Evolutionary conservation across 1,139 yeast genomes (phyloP).

Genomic region (Ashbya aceris): DNA sequence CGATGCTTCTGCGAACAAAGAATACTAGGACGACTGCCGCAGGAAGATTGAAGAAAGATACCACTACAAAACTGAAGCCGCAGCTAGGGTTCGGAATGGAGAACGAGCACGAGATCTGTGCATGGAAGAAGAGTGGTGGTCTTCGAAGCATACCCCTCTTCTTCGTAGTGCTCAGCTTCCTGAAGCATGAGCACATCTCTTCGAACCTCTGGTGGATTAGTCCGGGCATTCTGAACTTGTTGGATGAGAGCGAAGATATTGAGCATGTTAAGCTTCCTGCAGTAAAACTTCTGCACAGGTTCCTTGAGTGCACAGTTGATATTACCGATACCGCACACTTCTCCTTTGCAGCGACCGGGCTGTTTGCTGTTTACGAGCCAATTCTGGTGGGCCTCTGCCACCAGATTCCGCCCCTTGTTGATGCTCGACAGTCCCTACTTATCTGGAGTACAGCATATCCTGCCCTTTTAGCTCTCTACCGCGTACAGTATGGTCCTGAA

Average conservation of each 20-base stretch:
- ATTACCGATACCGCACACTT: constrained; percentile 13
- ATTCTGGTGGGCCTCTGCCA: constrained; percentile 21
- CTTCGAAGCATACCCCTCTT: constrained; percentile 21
- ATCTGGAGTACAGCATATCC: constrained; percentile 22
- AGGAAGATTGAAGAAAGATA: constrained; percentile 6
- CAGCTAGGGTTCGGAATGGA: constrained; percentile 13
- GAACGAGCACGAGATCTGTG: constrained; percentile 15
- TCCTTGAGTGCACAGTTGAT: constrained; percentile 12
- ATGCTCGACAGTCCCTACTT: constrained; percentile 12
- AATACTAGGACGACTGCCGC: constrained; percentile 4
- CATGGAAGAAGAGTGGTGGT: constrained; percentile 23
- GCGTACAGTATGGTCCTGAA: constrained; percentile 10
- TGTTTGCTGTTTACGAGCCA: constrained; percentile 21
- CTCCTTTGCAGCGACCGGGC: constrained; percentile 20
- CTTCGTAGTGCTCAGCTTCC: constrained; percentile 13
- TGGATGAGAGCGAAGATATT: constrained; percentile 25
- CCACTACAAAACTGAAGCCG: constrained; percentile 3
- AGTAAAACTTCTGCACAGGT: constrained; percentile 14
- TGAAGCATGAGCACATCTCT: constrained; percentile 18
- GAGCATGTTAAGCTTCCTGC: constrained; percentile 19
- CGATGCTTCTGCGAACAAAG: constrained; percentile 6
- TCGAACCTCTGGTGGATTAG: constrained; percentile 27
- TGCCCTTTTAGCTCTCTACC: constrained; percentile 16
- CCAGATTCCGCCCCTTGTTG: constrained; percentile 23
- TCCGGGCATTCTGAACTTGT: constrained; percentile 27